Conservation (phyloP, 768 basidiomycete species). For the Auriscalpium microsporum region DNA sequence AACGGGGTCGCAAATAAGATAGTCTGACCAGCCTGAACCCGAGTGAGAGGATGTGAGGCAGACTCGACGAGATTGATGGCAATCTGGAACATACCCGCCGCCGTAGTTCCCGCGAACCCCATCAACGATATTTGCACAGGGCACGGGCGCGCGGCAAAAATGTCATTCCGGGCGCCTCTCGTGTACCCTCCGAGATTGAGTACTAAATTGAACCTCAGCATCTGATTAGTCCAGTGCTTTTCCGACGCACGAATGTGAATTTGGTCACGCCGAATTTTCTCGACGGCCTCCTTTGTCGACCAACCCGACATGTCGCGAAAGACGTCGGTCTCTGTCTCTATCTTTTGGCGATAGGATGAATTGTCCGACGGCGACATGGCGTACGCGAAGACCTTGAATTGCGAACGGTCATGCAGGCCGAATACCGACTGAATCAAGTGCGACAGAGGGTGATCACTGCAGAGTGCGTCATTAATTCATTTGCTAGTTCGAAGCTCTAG, state of each 20-base stretch:
- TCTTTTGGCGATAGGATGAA: slow-evolving; percentile 34
- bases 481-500: background rate
- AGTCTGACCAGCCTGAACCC: slow-evolving; percentile 37
- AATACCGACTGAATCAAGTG: slow-evolving; percentile 48
- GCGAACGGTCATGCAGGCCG: slow-evolving; percentile 30
- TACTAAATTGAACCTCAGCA: slow-evolving; percentile 19
- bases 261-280: slow-evolving; percentile 32
- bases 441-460: slow-evolving; percentile 41
- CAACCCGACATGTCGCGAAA: slow-evolving; percentile 37
- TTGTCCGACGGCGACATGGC: slow-evolving; percentile 42
- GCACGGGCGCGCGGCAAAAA: slow-evolving; percentile 41
- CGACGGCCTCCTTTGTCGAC: slow-evolving; percentile 27
- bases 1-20: slow-evolving; percentile 36
- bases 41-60: background rate
- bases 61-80: slow-evolving; percentile 17
- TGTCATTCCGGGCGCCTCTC: slow-evolving; percentile 43
- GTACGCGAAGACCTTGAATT: slow-evolving; percentile 37
- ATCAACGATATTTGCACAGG: slow-evolving; percentile 43
- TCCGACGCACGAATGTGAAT: slow-evolving; percentile 36
- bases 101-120: slow-evolving; percentile 43
- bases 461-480: background rate
- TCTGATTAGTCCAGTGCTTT: background rate
- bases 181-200: slow-evolving; percentile 43
- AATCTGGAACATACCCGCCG: slow-evolving; percentile 23
- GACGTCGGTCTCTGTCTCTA: slow-evolving; percentile 30